These are phyloP conservation scores for Thelonectria rubi DNA, from an alignment of 2,329 filamentous ascomycete genomes.

Conservation along the genomic window DNA sequence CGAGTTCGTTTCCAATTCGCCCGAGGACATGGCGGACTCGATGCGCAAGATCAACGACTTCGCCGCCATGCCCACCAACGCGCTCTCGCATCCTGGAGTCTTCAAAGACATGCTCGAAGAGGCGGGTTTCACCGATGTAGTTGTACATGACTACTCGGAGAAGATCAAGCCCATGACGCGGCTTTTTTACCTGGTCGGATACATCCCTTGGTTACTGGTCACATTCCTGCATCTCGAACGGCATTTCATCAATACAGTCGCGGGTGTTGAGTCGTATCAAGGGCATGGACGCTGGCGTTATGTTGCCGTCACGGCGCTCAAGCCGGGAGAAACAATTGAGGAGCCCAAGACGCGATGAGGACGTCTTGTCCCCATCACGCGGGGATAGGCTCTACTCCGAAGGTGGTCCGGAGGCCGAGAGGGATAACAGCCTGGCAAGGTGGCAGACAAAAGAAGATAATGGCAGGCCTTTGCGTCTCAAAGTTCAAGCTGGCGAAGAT, in stretches of 20 bases:
- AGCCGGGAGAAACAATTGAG: slow-evolving; percentile 19
- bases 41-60: slow-evolving; percentile 51
- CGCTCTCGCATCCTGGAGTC: slow-evolving; percentile 48
- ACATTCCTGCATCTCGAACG: slow-evolving; percentile 53
- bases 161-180: slow-evolving; percentile 59
- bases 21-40: slow-evolving; percentile 39
- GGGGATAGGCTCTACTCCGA: too few species aligned
- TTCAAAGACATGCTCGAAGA: slow-evolving; percentile 53
- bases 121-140: slow-evolving; percentile 56
- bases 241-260: slow-evolving; percentile 54
- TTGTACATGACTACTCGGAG: slow-evolving; percentile 54
- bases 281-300: slow-evolving; percentile 30
- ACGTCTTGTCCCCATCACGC: too few species aligned
- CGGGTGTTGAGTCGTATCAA: slow-evolving; percentile 21
- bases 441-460: too few species aligned
- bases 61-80: slow-evolving; percentile 57
- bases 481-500: too few species aligned
- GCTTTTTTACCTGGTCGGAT: slow-evolving; percentile 57
- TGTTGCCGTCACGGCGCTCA: slow-evolving; percentile 28
- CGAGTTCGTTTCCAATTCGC: slow-evolving; percentile 34
- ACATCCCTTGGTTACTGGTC: slow-evolving; percentile 57
- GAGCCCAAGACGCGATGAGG: slow-evolving; percentile 33
- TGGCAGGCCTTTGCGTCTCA: too few species aligned
- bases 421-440: too few species aligned
- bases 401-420: too few species aligned